Conservation (phyloP, 208 protist genomes). For the Zelonia costaricensis region DNA sequence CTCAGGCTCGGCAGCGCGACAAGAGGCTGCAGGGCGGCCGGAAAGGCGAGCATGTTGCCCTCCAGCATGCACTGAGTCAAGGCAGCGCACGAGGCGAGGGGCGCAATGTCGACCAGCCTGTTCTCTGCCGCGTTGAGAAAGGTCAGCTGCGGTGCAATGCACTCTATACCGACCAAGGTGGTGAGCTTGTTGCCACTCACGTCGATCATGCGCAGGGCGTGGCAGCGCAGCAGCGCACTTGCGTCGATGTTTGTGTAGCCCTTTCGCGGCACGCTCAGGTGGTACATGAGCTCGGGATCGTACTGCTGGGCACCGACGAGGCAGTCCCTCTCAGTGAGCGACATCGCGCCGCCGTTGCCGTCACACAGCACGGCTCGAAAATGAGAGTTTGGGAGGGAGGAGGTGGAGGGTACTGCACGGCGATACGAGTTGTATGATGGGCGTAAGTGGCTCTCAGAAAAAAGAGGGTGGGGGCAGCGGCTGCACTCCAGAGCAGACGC, state of each 20-base stretch:
- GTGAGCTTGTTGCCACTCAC: slow-evolving; percentile 63
- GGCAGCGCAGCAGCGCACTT: slow-evolving; percentile 43
- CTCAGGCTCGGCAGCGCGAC: slow-evolving; percentile 39
- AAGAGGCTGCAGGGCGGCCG: slow-evolving; percentile 36
- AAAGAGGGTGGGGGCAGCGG: too few species aligned
- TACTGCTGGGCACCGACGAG: slow-evolving; percentile 61
- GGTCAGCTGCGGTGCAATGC: slow-evolving; percentile 42
- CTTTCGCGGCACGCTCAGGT: slow-evolving; percentile 25
- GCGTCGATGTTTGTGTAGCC: slow-evolving; percentile 28
- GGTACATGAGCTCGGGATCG: slow-evolving; percentile 52
- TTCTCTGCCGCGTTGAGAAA: slow-evolving; percentile 79
- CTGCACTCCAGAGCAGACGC: too few species aligned
- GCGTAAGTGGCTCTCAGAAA: too few species aligned
- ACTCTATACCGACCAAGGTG: slow-evolving; percentile 53
- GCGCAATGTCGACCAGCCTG: slow-evolving; percentile 37
- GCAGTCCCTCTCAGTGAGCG: slow-evolving; percentile 46
- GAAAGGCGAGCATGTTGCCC: slow-evolving; percentile 60
- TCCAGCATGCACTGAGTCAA: slow-evolving; percentile 55
- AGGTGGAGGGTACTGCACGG: too few species aligned
- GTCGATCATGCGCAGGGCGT: slow-evolving; percentile 52
- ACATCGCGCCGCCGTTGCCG: neutral
- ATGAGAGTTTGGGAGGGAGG: neutral
- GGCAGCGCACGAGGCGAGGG: slow-evolving; percentile 25
- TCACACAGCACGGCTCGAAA: too few species aligned
- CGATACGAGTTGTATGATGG: too few species aligned